Percentiles rank a stretch among this genome's conserved stretches.
Evolutionary conservation across 345 rosid genomes (phyloP).

Genomic region (Alliaria petiolata): DNA sequence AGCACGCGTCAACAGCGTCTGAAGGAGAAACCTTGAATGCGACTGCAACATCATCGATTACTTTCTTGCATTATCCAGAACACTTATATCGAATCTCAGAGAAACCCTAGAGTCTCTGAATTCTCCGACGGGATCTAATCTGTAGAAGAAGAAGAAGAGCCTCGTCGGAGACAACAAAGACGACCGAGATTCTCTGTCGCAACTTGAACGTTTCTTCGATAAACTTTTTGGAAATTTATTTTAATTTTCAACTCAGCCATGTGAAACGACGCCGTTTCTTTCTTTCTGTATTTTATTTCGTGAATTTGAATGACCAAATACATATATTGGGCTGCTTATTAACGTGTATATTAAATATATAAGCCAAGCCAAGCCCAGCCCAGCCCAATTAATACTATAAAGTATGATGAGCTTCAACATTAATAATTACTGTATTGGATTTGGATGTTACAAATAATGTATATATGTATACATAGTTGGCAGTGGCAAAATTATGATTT

Average conservation of each 20-base stretch:
- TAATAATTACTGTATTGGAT: background rate
- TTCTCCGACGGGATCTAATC: constrained; percentile 19
- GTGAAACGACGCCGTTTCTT: background rate
- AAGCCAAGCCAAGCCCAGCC: background rate
- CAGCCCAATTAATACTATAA: background rate
- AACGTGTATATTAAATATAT: background rate
- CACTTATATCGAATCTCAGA: background rate
- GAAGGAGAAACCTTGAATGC: constrained; percentile 92
- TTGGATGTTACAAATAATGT: no score
- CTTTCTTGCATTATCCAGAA: background rate
- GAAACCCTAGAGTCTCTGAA: background rate
- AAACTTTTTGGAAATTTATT: background rate
- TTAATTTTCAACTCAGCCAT: background rate
- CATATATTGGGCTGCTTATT: background rate
- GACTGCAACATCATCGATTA: constrained; percentile 79
- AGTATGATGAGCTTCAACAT: no score
- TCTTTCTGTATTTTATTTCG: background rate
- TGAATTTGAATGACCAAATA: background rate
- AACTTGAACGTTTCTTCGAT: constrained; percentile 31
- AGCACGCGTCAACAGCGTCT: constrained; percentile 66
- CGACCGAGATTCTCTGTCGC: constrained; percentile 36
- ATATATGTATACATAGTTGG: no score
- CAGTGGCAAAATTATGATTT: no score
- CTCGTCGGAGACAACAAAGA: constrained; percentile 26
- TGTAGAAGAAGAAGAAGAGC: constrained; percentile 12